Evolutionary conservation across 2,329 filamentous ascomycete species (phyloP).

Genomic region (Zymoseptoria passerinii): DNA sequence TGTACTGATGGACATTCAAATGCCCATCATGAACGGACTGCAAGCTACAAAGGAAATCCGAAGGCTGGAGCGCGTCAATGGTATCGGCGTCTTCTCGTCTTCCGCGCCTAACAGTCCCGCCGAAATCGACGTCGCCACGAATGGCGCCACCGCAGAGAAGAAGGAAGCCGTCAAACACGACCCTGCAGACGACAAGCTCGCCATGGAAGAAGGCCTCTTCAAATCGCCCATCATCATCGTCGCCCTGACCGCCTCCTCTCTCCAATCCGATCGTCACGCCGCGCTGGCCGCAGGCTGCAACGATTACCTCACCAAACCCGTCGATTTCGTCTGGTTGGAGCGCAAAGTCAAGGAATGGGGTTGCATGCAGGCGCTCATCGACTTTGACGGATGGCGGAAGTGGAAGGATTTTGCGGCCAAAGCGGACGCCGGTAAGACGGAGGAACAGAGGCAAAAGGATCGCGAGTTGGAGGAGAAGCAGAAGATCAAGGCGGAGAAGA

Average conservation of each 20-base stretch:
- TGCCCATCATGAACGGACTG: constrained; percentile 91
- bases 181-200: constrained; percentile 59
- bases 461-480: constrained; percentile 25
- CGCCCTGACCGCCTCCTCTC: constrained; percentile 82
- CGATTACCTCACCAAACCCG: constrained; percentile 93
- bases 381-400: constrained; percentile 95
- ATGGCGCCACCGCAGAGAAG: constrained; percentile 31
- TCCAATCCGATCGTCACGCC: constrained; percentile 93
- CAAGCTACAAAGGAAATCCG: constrained; percentile 94
- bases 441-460: constrained; percentile 28
- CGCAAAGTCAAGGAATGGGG: constrained; percentile 99
- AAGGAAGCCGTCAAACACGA: constrained; percentile 29
- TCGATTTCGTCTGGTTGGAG: constrained; percentile 95
- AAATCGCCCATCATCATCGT: constrained; percentile 98
- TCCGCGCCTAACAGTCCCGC: constrained; percentile 35
- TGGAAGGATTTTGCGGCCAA: constrained; percentile 72
- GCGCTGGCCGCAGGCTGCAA: constrained; percentile 93
- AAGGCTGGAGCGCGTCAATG: constrained; percentile 78
- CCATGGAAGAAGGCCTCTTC: constrained; percentile 60
- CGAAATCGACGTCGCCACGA: constrained; percentile 17
- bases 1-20: constrained; percentile 96
- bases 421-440: constrained; percentile 28
- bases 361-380: constrained; percentile 98
- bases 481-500: constrained; percentile 25
- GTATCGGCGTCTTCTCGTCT: constrained; percentile 75